These are phyloP conservation scores for Asterionellopsis glacialis DNA, from an alignment of 108 stramenopile genomes.

Conservation along the genomic window DNA sequence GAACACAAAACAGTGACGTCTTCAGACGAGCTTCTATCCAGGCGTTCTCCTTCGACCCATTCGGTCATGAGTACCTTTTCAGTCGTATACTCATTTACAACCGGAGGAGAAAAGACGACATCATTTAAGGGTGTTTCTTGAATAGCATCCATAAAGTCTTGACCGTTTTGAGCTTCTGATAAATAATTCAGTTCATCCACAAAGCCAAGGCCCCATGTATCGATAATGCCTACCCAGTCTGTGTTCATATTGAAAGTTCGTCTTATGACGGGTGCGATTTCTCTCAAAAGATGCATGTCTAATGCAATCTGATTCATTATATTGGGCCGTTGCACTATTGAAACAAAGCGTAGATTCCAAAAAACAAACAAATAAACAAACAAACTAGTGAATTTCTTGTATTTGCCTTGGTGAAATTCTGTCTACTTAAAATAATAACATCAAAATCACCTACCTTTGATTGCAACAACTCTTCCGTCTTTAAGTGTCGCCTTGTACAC, in stretches of 20 bases:
- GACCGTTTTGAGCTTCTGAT: slow-evolving; percentile 85
- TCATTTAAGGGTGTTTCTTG: slow-evolving; percentile 68
- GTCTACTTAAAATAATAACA: too few species aligned
- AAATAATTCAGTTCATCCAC: slow-evolving; percentile 94
- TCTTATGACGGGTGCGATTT: slow-evolving; percentile 62
- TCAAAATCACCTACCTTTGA: slow-evolving; percentile 46
- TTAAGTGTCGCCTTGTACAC: slow-evolving; percentile 75
- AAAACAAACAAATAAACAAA: too few species aligned
- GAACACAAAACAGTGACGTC: slow-evolving; percentile 91
- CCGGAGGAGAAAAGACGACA: slow-evolving; percentile 83
- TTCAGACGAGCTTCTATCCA: slow-evolving; percentile 79
- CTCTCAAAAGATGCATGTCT: slow-evolving; percentile 91
- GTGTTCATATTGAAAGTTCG: slow-evolving; percentile 64
- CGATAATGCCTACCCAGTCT: slow-evolving; percentile 84
- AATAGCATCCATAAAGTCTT: slow-evolving; percentile 80
- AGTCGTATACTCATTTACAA: slow-evolving; percentile 81
- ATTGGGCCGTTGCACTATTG: slow-evolving; percentile 84
- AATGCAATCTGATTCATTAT: slow-evolving; percentile 90
- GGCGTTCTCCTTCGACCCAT: slow-evolving; percentile 96
- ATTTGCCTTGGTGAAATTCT: too few species aligned
- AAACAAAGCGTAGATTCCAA: too few species aligned
- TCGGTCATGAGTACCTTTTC: slow-evolving; percentile 91
- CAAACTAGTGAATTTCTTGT: too few species aligned
- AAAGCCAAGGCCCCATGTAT: slow-evolving; percentile 90
- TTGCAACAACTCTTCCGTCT: slow-evolving; percentile 69